Conservation (phyloP, 495 filamentous ascomycete genomes). For the Hyaloscypha finlandica region DNA sequence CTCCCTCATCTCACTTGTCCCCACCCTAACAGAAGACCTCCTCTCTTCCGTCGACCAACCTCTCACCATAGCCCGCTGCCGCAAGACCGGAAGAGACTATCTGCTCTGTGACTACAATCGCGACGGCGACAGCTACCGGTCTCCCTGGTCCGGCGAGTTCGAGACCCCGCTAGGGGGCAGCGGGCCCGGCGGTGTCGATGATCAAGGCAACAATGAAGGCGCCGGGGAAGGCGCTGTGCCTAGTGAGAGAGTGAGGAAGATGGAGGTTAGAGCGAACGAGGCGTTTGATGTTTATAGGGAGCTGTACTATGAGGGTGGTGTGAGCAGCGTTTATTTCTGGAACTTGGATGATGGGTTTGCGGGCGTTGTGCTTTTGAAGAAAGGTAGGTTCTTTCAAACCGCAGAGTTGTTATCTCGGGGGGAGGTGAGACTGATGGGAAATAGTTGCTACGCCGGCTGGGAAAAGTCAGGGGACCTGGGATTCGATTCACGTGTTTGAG, state of each 20-base stretch:
- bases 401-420: background rate
- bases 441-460: constrained; percentile 57
- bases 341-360: constrained; percentile 98
- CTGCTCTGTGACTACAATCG: constrained; percentile 99
- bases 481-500: constrained; percentile 99
- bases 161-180: constrained; percentile 69
- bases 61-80: constrained; percentile 80
- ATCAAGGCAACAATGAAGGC: constrained; percentile 46
- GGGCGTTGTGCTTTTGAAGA: constrained; percentile 92
- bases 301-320: constrained; percentile 96
- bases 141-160: constrained; percentile 98
- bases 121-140: constrained; percentile 95
- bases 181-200: constrained; percentile 54
- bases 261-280: constrained; percentile 92
- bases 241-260: constrained; percentile 83
- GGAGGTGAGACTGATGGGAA: background rate
- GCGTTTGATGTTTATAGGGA: constrained; percentile 97
- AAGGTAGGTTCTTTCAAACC: constrained; percentile 57
- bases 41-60: constrained; percentile 97
- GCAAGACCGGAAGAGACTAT: constrained; percentile 89
- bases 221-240: constrained; percentile 70
- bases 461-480: constrained; percentile 85
- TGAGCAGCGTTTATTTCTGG: constrained; percentile 97
- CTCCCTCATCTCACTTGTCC: constrained; percentile 80
- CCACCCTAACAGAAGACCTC: constrained; percentile 94